These are phyloP conservation scores for Diaporthe sp. DNA, from an alignment of 2,329 filamentous ascomycete genomes.

Conservation along the genomic window DNA sequence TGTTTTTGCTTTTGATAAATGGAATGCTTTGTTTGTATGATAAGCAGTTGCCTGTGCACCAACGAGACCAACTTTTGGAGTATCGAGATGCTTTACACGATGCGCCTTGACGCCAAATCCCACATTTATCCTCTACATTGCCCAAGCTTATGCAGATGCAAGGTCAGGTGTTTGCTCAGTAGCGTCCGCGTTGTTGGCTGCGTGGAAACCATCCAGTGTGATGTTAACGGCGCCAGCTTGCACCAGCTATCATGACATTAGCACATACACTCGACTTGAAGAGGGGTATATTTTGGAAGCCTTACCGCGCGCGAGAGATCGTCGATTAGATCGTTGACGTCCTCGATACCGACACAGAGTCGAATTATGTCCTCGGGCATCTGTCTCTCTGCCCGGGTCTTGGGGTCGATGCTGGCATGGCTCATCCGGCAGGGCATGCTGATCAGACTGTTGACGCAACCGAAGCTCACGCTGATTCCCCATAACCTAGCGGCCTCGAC, in stretches of 20 bases:
- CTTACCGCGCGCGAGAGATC: slow-evolving; percentile 91
- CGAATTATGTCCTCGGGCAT: slow-evolving; percentile 98
- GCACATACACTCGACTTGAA: neutral
- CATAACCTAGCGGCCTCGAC: slow-evolving; percentile 93
- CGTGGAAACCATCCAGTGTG: slow-evolving; percentile 85
- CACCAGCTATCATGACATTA: slow-evolving; percentile 73
- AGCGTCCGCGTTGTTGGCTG: slow-evolving; percentile 65
- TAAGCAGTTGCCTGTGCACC: neutral
- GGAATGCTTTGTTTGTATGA: slow-evolving; percentile 4
- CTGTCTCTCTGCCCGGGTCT: slow-evolving; percentile 88
- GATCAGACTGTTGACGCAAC: slow-evolving; percentile 97
- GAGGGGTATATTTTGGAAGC: slow-evolving; percentile 46
- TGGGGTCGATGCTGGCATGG: slow-evolving; percentile 97
- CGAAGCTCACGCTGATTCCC: slow-evolving; percentile 97
- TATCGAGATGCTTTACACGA: slow-evolving; percentile 40
- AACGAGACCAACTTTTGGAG: slow-evolving; percentile 23
- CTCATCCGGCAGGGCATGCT: slow-evolving; percentile 99
- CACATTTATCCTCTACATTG: neutral
- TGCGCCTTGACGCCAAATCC: slow-evolving; percentile 36
- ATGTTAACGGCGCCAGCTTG: slow-evolving; percentile 94
- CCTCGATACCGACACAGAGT: slow-evolving; percentile 96
- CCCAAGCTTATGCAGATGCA: slow-evolving; percentile 10
- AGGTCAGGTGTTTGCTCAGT: slow-evolving; percentile 54
- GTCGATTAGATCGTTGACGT: slow-evolving; percentile 90
- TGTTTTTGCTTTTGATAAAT: slow-evolving; percentile 5